Conservation (phyloP, 1,284 basidiomycete genomes). For the Violaceomyces palustris region DNA sequence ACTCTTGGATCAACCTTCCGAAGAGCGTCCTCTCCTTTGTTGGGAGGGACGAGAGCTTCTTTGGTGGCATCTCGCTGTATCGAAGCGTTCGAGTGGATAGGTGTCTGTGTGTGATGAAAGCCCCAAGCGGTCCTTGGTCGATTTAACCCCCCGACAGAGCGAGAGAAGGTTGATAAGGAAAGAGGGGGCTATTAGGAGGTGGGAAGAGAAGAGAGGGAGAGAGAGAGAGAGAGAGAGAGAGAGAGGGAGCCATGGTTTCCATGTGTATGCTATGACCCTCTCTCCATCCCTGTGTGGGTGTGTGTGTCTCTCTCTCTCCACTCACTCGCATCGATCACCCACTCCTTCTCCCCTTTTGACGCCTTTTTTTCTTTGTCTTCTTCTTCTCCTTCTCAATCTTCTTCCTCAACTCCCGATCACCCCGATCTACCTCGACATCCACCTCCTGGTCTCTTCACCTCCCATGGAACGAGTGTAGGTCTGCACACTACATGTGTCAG, state of each 20-base stretch:
- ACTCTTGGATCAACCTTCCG: constrained; percentile 70
- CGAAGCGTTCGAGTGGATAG: neutral
- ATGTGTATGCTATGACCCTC: too few relatives aligned
- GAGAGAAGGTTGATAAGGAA: too few relatives aligned
- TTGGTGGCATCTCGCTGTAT: constrained; percentile 40
- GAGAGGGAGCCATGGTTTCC: neutral
- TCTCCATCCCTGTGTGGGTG: too few relatives aligned
- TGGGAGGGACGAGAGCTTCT: constrained; percentile 58
- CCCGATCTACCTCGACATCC: too few relatives aligned
- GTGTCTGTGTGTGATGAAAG: too few relatives aligned
- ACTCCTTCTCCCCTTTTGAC: neutral
- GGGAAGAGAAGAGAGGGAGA: neutral
- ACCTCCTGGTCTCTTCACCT: too few relatives aligned
- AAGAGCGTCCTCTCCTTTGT: constrained; percentile 82
- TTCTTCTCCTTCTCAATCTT: too few relatives aligned
- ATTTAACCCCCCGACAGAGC: too few relatives aligned
- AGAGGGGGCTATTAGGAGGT: neutral
- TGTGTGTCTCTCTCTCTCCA: neutral
- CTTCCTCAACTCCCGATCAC: too few relatives aligned
- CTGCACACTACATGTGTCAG: too few relatives aligned
- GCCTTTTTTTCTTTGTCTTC: neutral
- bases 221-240: neutral
- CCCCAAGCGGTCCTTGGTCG: too few relatives aligned
- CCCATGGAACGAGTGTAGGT: too few relatives aligned
- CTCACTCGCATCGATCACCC: neutral